Percentiles rank a stretch among this genome's conserved stretches.
These are phyloP conservation scores for Ceratobasidium papillatum DNA, from an alignment of 1,284 basidiomycete genomes.

Conservation along the genomic window DNA sequence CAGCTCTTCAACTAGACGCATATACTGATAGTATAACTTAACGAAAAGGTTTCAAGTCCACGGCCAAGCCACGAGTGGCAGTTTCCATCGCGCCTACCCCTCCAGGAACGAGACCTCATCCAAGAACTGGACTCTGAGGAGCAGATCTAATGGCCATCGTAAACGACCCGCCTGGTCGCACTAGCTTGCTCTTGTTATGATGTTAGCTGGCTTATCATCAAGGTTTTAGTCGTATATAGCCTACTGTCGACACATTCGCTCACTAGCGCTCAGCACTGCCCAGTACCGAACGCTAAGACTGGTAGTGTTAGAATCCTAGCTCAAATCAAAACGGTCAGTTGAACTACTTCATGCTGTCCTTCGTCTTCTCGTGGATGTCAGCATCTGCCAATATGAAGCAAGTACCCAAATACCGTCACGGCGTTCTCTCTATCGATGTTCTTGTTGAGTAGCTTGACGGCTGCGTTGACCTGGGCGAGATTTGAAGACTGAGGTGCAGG, in stretches of 20 bases:
- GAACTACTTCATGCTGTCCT: constrained; percentile 6
- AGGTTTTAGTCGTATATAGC: neutral
- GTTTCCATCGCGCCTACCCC: constrained; percentile 7
- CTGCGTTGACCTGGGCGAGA: constrained; percentile 28
- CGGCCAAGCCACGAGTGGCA: constrained; percentile 6
- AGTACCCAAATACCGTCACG: neutral
- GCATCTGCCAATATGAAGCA: neutral
- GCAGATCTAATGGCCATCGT: neutral
- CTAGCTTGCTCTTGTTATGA: constrained; percentile 3
- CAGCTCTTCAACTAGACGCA: neutral
- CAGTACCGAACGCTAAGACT: neutral
- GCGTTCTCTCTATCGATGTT: neutral
- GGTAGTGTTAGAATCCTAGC: no score
- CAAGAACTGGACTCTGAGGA: neutral
- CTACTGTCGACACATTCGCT: neutral
- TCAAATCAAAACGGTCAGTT: no score
- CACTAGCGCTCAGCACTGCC: constrained; percentile 1
- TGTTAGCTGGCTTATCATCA: neutral
- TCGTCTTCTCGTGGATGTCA: neutral
- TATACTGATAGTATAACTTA: neutral
- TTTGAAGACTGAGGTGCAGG: no score
- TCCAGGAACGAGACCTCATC: neutral
- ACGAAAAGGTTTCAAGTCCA: constrained; percentile 31
- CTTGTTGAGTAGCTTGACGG: constrained; percentile 28
- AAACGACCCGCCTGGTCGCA: constrained; percentile 12